Evolutionary conservation across 768 basidiomycete species (phyloP), one percentile per base, ranked within the genome.

Genomic region (Suillus luteus): DNA sequence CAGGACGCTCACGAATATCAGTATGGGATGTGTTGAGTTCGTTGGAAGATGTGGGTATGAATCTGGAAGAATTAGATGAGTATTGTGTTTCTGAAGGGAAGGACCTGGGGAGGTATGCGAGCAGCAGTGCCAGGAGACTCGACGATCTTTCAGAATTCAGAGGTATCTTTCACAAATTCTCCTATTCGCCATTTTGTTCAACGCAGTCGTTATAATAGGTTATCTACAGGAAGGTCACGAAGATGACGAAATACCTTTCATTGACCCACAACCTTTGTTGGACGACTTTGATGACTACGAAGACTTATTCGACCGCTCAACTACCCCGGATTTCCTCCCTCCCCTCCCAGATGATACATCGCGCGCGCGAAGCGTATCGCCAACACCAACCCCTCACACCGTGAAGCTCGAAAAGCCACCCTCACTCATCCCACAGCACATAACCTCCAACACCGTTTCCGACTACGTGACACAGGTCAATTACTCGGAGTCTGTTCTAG

Each of bases 71-170:
- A 72, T 77, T 95, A 61, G 76, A 71, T 31, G 88, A 89, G 63
- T 92, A 90, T 69, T 83, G 81, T 60, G 71, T 76, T n/a, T 78
- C 83, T 1, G 92, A 93, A 73, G 91, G 84, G 22, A 79, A 79
- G 69, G 92, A 93, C 68, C 73, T 93, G 63, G 81, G 83, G 31
- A 83, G 88, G 41, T 92, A 92, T 73, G 85, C 86, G 7, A 75
- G 84, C 5, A 85, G 86, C 71, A 86, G 86, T 5, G 79, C 80
- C 48, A 81, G 88, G 68, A 80, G 91, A 68, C 79, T 86, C 12
- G 91, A 92, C 72, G 91, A 92, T 71, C 75, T 93, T 71, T 78
- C 81, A 60, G 92, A 92, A 72, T 83, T 91, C 73, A 86, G 82
- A 80, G 85, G 90, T 88, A 78, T 27, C 24, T 76, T 83, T 82